Conservation (phyloP, 495 filamentous ascomycete species). For the Physcia stellaris region DNA sequence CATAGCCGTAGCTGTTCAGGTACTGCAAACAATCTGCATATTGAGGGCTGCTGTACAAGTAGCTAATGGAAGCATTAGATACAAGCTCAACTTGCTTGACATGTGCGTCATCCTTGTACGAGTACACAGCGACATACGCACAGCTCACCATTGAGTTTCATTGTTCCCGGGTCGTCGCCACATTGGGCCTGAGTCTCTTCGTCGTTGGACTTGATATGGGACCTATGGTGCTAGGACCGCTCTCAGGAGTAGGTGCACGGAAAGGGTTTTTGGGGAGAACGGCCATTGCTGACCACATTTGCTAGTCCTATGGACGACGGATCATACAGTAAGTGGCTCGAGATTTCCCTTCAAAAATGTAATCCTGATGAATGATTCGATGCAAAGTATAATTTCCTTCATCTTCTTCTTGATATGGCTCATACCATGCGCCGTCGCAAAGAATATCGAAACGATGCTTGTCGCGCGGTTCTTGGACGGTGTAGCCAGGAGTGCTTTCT, state of each 20-base stretch:
- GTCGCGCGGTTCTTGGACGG: slow-evolving; percentile 76
- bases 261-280: too few relatives aligned
- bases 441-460: slow-evolving; percentile 73
- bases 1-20: too few relatives aligned
- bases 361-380: too few relatives aligned
- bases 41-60: too few relatives aligned
- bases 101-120: slow-evolving; percentile 78
- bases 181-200: slow-evolving; percentile 66
- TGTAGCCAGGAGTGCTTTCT: slow-evolving; percentile 71
- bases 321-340: too few relatives aligned
- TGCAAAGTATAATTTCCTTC: slow-evolving; percentile 61
- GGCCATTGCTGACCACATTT: too few relatives aligned
- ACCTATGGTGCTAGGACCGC: slow-evolving; percentile 32
- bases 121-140: slow-evolving; percentile 70
- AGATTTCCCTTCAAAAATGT: too few relatives aligned
- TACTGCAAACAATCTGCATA: too few relatives aligned
- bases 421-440: slow-evolving; percentile 76
- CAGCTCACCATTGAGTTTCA: slow-evolving; percentile 70
- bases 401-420: slow-evolving; percentile 70
- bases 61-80: too few relatives aligned
- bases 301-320: too few relatives aligned
- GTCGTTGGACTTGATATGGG: slow-evolving; percentile 48
- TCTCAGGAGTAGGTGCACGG: slow-evolving; percentile 48
- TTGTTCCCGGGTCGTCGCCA: slow-evolving; percentile 55
- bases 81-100: too few relatives aligned